These are phyloP conservation scores for Irpex sp. DNA, from an alignment of 1,284 basidiomycete genomes.

Conservation along the genomic window DNA sequence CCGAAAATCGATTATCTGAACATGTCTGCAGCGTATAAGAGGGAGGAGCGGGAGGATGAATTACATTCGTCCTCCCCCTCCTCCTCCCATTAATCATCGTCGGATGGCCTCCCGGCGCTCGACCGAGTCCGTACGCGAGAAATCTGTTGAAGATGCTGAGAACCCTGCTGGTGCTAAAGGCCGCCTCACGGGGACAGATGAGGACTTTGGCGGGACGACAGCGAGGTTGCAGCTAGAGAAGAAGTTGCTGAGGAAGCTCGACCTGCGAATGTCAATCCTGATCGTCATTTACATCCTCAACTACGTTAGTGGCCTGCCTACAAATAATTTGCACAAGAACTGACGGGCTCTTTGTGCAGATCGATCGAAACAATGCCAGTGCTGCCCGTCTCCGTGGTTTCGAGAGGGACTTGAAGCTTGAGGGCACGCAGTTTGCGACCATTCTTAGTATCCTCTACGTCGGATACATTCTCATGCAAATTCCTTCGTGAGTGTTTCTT, in stretches of 20 bases:
- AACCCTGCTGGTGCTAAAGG: background rate
- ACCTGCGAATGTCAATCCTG: conserved; percentile 58
- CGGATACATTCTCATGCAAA: conserved; percentile 77
- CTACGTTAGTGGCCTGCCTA: conserved; percentile 37
- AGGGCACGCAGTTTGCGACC: conserved; percentile 63
- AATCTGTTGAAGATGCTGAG: background rate
- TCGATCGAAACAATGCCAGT: conserved; percentile 67
- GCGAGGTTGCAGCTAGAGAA: conserved; percentile 42
- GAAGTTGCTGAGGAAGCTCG: conserved; percentile 54
- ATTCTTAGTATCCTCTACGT: conserved; percentile 72
- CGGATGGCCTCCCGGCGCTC: background rate
- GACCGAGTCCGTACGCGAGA: background rate
- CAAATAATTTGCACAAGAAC: conserved; percentile 14
- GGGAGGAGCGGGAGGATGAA: background rate
- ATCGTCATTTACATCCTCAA: conserved; percentile 66
- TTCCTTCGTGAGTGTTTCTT: conserved; percentile 53
- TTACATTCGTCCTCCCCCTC: too few relatives aligned
- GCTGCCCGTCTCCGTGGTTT: conserved; percentile 70
- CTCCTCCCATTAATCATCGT: background rate
- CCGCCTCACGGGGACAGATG: conserved; percentile 18
- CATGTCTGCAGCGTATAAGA: background rate
- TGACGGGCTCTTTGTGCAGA: conserved; percentile 16
- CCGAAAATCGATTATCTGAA: background rate
- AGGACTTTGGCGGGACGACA: conserved; percentile 38
- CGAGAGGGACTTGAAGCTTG: conserved; percentile 62